Evolutionary conservation across 495 filamentous ascomycete genomes (phyloP).

Genomic region (Chaetomium cochliodes): DNA sequence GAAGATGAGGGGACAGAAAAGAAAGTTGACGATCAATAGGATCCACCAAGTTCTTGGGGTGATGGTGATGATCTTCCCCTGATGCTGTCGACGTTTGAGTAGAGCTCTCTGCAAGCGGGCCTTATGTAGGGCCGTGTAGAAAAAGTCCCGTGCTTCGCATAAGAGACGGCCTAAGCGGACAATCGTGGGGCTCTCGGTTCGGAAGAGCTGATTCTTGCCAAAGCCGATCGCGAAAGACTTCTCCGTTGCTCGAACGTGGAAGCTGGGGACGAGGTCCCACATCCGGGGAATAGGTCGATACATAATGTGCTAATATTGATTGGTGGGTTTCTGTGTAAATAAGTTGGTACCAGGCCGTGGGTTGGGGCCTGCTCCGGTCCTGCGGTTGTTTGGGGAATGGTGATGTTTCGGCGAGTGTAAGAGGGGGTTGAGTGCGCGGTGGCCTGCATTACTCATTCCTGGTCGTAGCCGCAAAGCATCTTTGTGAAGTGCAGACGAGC

Average conservation of each 20-base stretch:
- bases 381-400: neutral
- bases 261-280: neutral
- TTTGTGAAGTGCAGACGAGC: constrained; percentile 51
- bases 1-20: neutral
- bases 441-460: constrained; percentile 19
- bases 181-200: neutral
- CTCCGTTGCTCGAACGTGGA: neutral
- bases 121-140: neutral
- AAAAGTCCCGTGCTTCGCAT: neutral
- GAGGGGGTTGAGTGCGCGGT: neutral
- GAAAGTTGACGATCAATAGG: neutral
- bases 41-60: neutral
- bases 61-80: neutral
- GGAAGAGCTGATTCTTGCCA: neutral
- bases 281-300: neutral
- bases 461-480: constrained; percentile 50
- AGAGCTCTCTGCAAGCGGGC: neutral
- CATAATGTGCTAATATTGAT: neutral
- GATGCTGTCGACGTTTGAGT: neutral
- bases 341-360: neutral
- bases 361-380: neutral
- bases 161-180: neutral
- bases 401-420: neutral
- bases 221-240: neutral
- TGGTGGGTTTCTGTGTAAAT: neutral